Conservation (phyloP, 192 early-diverging fungal species). For the Gonapodya sp. region DNA sequence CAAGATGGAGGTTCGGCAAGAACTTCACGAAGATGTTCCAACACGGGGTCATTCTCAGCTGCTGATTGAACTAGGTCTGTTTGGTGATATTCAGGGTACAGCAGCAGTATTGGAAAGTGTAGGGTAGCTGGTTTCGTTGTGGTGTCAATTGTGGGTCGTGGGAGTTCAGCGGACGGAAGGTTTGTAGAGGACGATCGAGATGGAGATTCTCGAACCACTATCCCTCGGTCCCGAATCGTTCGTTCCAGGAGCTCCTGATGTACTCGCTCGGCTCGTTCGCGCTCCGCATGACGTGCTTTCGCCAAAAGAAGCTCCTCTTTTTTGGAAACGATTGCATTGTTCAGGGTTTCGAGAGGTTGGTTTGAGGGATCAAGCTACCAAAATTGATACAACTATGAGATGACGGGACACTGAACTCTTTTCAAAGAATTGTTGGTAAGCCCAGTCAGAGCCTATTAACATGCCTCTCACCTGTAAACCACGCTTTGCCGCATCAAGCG, state of each 20-base stretch:
- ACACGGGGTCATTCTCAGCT: conserved; percentile 71
- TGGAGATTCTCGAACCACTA: neutral
- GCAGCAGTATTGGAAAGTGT: conserved; percentile 75
- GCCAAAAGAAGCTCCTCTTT: neutral
- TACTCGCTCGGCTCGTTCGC: neutral
- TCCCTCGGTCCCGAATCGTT: neutral
- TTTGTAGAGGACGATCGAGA: neutral
- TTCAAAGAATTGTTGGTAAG: no score
- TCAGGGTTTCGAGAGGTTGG: neutral
- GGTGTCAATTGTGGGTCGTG: neutral
- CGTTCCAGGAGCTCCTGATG: neutral
- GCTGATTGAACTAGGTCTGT: conserved; percentile 80
- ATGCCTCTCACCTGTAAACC: conserved; percentile 38
- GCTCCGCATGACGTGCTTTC: neutral
- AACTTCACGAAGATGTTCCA: conserved; percentile 74
- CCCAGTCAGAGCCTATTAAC: neutral
- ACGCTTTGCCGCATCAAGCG: conserved; percentile 71
- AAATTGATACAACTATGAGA: neutral
- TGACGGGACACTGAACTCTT: no score
- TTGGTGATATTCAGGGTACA: conserved; percentile 90
- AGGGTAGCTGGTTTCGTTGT: conserved; percentile 27
- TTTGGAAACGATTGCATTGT: neutral
- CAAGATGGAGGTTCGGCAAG: conserved; percentile 69
- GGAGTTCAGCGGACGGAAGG: neutral
- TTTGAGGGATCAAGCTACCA: neutral